A percentile compares a stretch with the other conserved stretches of the same genome.
Evolutionary conservation across 352 stramenopile species (phyloP).

Genomic region (Phytophthora colocasiae): DNA sequence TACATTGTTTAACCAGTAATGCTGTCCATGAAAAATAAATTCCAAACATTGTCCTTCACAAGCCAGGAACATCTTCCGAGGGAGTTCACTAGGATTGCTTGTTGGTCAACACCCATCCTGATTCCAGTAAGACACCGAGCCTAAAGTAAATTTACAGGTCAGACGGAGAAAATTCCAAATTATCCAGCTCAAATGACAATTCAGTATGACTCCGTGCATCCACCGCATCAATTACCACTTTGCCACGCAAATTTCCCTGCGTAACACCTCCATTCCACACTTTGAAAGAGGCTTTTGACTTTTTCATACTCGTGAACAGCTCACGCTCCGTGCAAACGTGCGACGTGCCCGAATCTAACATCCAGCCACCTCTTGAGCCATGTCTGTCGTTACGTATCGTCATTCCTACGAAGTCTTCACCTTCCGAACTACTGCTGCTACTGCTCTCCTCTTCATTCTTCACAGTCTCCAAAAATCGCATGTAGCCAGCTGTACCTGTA

Average conservation of each 20-base stretch:
- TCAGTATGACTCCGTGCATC: neutral
- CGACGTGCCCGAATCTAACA: too few species aligned
- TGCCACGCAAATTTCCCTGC: neutral
- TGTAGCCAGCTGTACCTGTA: neutral
- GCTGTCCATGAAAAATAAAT: neutral
- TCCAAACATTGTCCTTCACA: neutral
- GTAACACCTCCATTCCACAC: neutral
- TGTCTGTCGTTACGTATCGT: neutral
- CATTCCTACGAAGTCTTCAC: slow-evolving; percentile 2
- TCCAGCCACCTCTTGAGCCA: neutral
- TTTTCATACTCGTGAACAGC: too few species aligned
- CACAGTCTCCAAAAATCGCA: too few species aligned
- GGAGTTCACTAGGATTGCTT: neutral
- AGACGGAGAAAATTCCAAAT: slow-evolving; percentile 3
- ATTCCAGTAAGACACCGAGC: slow-evolving; percentile 1
- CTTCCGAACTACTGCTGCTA: slow-evolving; percentile 8
- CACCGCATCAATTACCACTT: neutral
- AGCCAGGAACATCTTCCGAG: slow-evolving; percentile 8
- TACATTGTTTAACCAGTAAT: slow-evolving; percentile 11
- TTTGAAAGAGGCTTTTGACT: too few species aligned
- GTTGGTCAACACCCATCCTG: neutral
- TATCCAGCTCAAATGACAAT: neutral
- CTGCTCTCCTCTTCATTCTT: too few species aligned
- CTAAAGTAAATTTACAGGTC: slow-evolving; percentile 9
- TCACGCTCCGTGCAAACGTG: too few species aligned